These are phyloP conservation scores for Acanthamoeba quina DNA, from an alignment of 208 protist species.

Conservation along the genomic window DNA sequence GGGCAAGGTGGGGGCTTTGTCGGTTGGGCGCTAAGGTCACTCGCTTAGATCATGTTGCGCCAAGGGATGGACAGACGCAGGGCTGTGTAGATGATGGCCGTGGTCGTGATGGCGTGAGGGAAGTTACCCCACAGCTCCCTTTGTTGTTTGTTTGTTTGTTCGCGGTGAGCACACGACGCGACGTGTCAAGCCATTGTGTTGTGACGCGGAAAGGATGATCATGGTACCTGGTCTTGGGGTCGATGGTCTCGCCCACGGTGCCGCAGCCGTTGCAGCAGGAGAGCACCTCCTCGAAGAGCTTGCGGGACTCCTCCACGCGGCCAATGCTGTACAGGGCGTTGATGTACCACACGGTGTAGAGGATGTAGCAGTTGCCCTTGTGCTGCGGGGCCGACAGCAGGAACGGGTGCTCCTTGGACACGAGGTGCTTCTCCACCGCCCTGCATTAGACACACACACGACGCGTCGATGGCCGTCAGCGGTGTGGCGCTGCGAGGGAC, in stretches of 20 bases:
- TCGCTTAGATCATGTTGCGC: constrained; percentile 61
- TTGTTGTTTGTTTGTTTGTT: no score
- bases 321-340: constrained; percentile 40
- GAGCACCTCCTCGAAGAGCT: constrained; percentile 69
- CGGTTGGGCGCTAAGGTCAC: no score
- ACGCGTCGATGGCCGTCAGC: not conserved
- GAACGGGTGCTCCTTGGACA: constrained; percentile 60
- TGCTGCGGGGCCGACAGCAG: constrained; percentile 19
- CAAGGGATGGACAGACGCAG: constrained; percentile 64
- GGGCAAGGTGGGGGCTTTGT: no score
- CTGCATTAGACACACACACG: not conserved
- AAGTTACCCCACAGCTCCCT: constrained; percentile 75
- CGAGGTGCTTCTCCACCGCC: constrained; percentile 15
- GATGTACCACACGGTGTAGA: constrained; percentile 69
- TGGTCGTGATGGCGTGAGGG: constrained; percentile 63
- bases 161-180: not conserved
- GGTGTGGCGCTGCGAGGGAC: not conserved
- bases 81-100: constrained; percentile 59
- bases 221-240: constrained; percentile 65
- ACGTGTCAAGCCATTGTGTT: not conserved
- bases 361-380: constrained; percentile 67
- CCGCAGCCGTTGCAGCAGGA: constrained; percentile 70
- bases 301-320: constrained; percentile 64
- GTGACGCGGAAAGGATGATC: not conserved
- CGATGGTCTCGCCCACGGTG: constrained; percentile 56